A percentile compares a stretch with the other conserved stretches of the same genome.
phyloP scores from a whole-genome alignment of 495 filamentous ascomycete species.

The Neurospora sp. region DNA sequence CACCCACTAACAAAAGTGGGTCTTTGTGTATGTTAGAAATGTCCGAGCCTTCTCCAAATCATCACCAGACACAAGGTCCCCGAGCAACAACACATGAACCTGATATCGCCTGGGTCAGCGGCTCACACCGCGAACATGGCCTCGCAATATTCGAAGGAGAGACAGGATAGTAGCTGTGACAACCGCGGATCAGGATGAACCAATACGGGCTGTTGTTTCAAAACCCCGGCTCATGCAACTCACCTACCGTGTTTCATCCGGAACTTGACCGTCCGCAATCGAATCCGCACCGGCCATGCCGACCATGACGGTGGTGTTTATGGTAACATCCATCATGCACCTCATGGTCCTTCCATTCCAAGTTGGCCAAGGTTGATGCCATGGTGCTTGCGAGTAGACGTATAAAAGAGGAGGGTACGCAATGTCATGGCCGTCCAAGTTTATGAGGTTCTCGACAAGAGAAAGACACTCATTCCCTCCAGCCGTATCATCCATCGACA shows the following conservation, averaged over 20 bases:
- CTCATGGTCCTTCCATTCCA: neutral
- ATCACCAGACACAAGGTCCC: neutral
- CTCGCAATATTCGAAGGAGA: neutral
- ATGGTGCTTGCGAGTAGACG: neutral
- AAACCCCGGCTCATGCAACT: neutral
- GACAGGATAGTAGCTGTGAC: neutral
- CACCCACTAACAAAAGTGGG: neutral
- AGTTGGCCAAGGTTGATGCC: neutral
- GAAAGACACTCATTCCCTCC: neutral
- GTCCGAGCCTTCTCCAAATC: neutral
- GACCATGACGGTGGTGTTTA: neutral
- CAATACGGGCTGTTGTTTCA: neutral
- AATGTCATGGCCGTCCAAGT: neutral
- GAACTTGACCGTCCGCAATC: slow-evolving; percentile 9
- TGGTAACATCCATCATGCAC: neutral
- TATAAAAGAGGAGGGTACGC: neutral
- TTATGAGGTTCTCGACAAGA: neutral
- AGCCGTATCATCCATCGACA: neutral
- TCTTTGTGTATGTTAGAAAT: neutral
- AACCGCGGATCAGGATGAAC: neutral
- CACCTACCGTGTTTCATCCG: slow-evolving; percentile 6
- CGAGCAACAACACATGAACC: neutral
- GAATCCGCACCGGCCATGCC: neutral
- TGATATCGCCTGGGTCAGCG: neutral
- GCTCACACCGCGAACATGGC: neutral